A percentile compares a stretch with the other conserved stretches of the same genome.
Evolutionary conservation across 305 asterid genomes (phyloP).

Genomic region (Fraxinus albicans): DNA sequence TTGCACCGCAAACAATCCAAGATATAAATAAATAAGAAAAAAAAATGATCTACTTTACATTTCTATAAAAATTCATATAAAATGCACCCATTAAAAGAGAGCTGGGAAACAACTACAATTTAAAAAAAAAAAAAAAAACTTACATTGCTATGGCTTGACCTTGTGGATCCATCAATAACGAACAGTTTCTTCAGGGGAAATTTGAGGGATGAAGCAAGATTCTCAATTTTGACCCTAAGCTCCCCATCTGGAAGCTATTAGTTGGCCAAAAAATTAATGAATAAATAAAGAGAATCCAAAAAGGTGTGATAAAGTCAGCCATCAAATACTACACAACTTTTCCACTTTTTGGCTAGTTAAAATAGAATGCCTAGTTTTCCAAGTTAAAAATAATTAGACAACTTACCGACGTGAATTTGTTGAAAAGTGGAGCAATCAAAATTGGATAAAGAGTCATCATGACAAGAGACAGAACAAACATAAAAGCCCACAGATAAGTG

Average conservation of each 20-base stretch:
- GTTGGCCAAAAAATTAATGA: slow-evolving; percentile 8
- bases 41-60: neutral
- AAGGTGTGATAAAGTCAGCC: neutral
- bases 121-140: slow-evolving; percentile 25
- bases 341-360: neutral
- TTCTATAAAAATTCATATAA: neutral
- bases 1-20: neutral
- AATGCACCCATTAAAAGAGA: neutral
- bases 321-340: neutral
- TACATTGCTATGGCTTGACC: slow-evolving; percentile 98
- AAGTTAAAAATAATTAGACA: slow-evolving; percentile 5
- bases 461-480: slow-evolving; percentile 77
- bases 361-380: neutral
- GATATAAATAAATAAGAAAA: slow-evolving; percentile 5
- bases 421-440: slow-evolving; percentile 95
- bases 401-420: slow-evolving; percentile 95
- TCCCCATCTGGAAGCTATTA: slow-evolving; percentile 86
- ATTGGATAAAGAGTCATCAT: slow-evolving; percentile 95
- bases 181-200: slow-evolving; percentile 91
- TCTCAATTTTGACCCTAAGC: slow-evolving; percentile 81
- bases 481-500: slow-evolving; percentile 90
- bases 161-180: slow-evolving; percentile 96
- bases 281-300: slow-evolving; percentile 3
- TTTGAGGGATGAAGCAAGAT: slow-evolving; percentile 82
- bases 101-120: neutral